Base-by-base conservation (phyloP, 345 rosid species). In the Boechera retrofracta region DNA sequence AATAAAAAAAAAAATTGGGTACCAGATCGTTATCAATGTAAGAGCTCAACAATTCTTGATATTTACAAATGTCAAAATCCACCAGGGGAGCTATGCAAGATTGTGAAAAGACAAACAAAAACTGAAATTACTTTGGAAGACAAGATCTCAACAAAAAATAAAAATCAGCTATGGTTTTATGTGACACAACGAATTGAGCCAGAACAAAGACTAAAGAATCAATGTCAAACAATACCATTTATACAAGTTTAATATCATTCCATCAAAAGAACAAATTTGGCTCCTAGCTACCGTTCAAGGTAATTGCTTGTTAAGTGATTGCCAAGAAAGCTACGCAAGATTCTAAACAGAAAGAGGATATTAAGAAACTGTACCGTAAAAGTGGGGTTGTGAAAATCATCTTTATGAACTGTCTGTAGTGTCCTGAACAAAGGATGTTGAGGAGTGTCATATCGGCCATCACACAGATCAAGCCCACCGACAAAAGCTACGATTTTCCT, bases 401-500 rank as follows among this genome's bases (percentile, higher is more conserved):
- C 88, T 76, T 81, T 85, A 83, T 87, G 88, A 56, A 75, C 82
- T 12, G 91, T 85, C 35, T 75, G 72, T 29, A 85, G 73, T 45
- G 87, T 83, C 70, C 84, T 80, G 62, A 90, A 88, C 69, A 90
- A 82, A 31, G 85, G 83, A 77, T 91, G 91, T 32, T 82, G 75
- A 64, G 91, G 92, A 57, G 91, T 87, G 75, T 89, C 94, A 72
- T 88, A 85, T 51, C 91, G 78, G 21, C 92, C 91, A 39, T 53
- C 78, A 78, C 94, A 91, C 35, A 88, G 77, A 81, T 88, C 97
- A 76, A 91, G 91, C 39, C 92, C 92, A n/a, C 94, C 87, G 28
- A 88, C 81, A 81, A 91, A 91, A 38, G 97, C 93, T 61, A 76
- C 52, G 51, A 89, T 83, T 82, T 87, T 90, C 68, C 93, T 86